Percentiles rank a stretch among this genome's conserved stretches.
Evolutionary conservation across 1,284 basidiomycete genomes (phyloP).

Genomic region (Ceratobasidium sp.): DNA sequence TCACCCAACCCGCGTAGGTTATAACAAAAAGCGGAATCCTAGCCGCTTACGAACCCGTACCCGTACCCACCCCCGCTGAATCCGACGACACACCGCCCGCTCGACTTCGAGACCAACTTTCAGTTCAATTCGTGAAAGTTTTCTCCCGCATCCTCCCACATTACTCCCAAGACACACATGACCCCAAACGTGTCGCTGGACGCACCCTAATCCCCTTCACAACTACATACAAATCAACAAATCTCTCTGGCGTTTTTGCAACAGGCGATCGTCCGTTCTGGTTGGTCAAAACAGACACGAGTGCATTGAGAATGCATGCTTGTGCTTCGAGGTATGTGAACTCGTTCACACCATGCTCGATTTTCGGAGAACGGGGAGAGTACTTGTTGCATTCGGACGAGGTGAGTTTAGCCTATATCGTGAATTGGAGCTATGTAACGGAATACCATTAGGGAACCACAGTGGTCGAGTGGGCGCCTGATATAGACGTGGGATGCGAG

Average conservation of each 20-base stretch:
- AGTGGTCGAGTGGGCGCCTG: slow-evolving; percentile 84
- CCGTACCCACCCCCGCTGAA: slow-evolving; percentile 64
- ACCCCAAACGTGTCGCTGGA: slow-evolving; percentile 51
- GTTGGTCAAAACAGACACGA: slow-evolving; percentile 82
- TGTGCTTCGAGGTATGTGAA: slow-evolving; percentile 80
- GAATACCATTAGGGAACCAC: slow-evolving; percentile 73
- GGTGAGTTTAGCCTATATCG: slow-evolving; percentile 60
- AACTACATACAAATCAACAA: slow-evolving; percentile 67
- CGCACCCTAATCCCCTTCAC: slow-evolving; percentile 72
- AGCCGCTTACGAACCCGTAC: slow-evolving; percentile 77
- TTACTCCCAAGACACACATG: slow-evolving; percentile 25
- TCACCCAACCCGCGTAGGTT: too few species aligned
- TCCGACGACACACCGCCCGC: slow-evolving; percentile 57
- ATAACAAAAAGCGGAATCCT: slow-evolving; percentile 84
- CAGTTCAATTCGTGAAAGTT: slow-evolving; percentile 83
- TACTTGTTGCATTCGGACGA: slow-evolving; percentile 89
- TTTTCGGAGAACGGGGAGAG: slow-evolving; percentile 83
- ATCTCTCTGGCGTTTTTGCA: slow-evolving; percentile 85
- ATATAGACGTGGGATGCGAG: slow-evolving; percentile 76
- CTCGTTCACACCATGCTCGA: slow-evolving; percentile 84
- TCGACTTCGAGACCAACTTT: slow-evolving; percentile 60
- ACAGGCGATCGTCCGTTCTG: slow-evolving; percentile 90
- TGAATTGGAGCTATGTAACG: slow-evolving; percentile 10
- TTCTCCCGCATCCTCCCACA: slow-evolving; percentile 64
- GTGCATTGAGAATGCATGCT: slow-evolving; percentile 73